A percentile compares a stretch with the other conserved stretches of the same genome.
These are phyloP conservation scores for Xenoacremonium recifei DNA, from an alignment of 2,329 filamentous ascomycete genomes.

Conservation along the genomic window DNA sequence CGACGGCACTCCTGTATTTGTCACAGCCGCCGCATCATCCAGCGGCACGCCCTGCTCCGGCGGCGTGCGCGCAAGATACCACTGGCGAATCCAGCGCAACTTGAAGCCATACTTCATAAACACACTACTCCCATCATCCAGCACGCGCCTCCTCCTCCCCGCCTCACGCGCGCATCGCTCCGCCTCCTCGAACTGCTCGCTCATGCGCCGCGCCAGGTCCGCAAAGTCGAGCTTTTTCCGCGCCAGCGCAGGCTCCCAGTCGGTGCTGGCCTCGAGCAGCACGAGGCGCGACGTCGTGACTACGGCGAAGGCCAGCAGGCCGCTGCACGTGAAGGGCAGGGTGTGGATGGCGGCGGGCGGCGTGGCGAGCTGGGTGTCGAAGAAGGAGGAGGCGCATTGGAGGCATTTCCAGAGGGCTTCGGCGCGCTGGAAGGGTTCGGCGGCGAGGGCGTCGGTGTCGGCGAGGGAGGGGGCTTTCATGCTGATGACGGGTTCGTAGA, in stretches of 20 bases:
- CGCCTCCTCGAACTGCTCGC: conserved; percentile 30
- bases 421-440: conserved; percentile 27
- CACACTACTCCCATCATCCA: conserved; percentile 30
- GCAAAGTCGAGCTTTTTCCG: conserved; percentile 34
- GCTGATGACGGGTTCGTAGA: conserved; percentile 38
- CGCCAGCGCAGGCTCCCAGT: conserved; percentile 36
- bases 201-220: conserved; percentile 22
- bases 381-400: conserved; percentile 24
- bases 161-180: conserved; percentile 23
- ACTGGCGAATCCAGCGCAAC: conserved; percentile 39
- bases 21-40: background rate
- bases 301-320: conserved; percentile 32
- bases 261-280: conserved; percentile 30
- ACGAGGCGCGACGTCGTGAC: conserved; percentile 36
- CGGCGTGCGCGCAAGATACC: conserved; percentile 30
- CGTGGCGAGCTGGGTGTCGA: conserved; percentile 24
- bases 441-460: conserved; percentile 10
- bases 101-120: conserved; percentile 34
- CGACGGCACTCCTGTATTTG: conserved; percentile 3
- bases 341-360: conserved; percentile 24
- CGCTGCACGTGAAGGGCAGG: conserved; percentile 29
- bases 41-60: conserved; percentile 13
- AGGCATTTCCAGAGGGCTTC: conserved; percentile 38
- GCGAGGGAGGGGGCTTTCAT: conserved; percentile 20
- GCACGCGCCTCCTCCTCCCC: conserved; percentile 22